phyloP scores from a whole-genome alignment of 306 rosid genomes.

The Pueraria montana region DNA sequence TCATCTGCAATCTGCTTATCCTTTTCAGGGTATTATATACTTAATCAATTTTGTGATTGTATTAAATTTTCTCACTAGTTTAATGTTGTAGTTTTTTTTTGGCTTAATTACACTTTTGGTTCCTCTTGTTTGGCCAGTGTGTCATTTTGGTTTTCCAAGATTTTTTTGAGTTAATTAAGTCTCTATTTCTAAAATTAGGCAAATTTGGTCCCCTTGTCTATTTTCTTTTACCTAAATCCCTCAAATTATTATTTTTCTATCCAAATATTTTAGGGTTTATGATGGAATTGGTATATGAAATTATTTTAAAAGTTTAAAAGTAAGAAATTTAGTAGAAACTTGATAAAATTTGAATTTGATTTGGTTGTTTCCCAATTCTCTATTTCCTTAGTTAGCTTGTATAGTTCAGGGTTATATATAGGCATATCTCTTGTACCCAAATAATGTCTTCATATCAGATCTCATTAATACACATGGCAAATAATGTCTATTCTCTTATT shows the following conservation, averaged over 20 bases:
- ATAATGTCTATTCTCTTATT: no score
- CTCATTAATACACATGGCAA: no score
- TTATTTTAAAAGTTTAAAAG: conserved; percentile 4
- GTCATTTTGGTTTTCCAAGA: no score
- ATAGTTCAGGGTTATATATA: no score
- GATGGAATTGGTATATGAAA: background rate
- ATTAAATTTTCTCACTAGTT: background rate
- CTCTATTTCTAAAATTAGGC: background rate
- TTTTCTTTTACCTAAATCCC: no score
- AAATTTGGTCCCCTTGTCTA: no score
- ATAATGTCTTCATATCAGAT: no score
- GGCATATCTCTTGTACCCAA: no score
- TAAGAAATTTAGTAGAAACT: background rate
- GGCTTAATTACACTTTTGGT: background rate
- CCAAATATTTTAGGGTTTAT: background rate
- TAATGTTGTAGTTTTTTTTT: background rate
- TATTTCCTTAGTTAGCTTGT: no score
- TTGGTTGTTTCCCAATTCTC: no score
- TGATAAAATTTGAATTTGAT: background rate
- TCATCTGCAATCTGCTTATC: background rate
- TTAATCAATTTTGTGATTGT: conserved; percentile 17
- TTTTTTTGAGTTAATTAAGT: no score
- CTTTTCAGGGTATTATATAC: conserved; percentile 22
- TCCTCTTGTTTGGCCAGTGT: no score
- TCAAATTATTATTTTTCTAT: background rate